Evolutionary conservation across 352 stramenopile species (phyloP), one percentile per base, ranked within the genome.

Genomic region (Phytophthora europaea): DNA sequence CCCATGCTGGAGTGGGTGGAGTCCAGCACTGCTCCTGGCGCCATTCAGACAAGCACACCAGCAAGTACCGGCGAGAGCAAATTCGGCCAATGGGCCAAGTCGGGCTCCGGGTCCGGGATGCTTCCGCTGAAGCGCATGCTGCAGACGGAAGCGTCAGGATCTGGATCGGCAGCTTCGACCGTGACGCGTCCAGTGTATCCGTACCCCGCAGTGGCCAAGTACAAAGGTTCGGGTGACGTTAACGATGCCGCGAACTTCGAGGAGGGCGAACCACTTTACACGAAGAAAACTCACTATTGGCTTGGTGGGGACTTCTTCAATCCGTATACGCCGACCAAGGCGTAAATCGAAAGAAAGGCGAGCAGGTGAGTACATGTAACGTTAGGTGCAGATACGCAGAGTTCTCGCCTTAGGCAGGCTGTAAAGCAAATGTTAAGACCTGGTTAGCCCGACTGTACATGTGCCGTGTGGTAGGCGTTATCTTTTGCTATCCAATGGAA

Each of bases 1-100:
- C 78, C 80, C 28, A 85, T 87, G 78, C 65, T 85, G 16, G 62
- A 81, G 50, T 85, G 78, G 75, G 70, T 88, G 26, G 76, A 88
- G 61, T 31, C 57, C 5, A 68, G 68, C n/a, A 56, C 53, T 16
- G 76, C 69, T 1, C 78, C 80, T 22, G 67, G 79, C 38, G 75
- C 58, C 13, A 47, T 84, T 47, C 43, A 80, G 45, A 72, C 70
- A 31, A 81, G 75, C 50, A 72, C 75, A 5, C 62, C 65, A 9
- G 59, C 62, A 7, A 71, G 52, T 58, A 67, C 48, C 2, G 66
- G 61, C 16, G 38, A 57, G n/a, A 76, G 61, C 34, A 60, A 67
- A 58, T 81, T 81, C 34, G 75, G 75, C 5, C 75, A 81, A 34
- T 81, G 74, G 70, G 26, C 56, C 18, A 75, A 69, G 28, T 69